Percentiles rank a stretch among this genome's conserved stretches.
Evolutionary conservation across 495 filamentous ascomycete genomes (phyloP).

Genomic region (Trichoderma reesei): DNA sequence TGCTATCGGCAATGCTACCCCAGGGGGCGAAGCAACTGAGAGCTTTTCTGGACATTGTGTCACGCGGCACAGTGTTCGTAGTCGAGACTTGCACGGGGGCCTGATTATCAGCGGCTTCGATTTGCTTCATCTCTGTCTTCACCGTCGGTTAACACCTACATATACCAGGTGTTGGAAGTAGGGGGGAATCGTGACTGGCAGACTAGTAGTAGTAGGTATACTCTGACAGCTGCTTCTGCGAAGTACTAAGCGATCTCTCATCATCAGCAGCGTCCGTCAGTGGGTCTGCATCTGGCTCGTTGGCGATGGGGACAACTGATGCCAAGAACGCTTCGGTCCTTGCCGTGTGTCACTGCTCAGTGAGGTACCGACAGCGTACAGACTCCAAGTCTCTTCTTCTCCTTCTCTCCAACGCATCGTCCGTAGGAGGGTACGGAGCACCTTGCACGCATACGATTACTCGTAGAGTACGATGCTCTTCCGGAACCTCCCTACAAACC

Average conservation of each 20-base stretch:
- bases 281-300: slow-evolving; percentile 3
- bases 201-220: too few species aligned
- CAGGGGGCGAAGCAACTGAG: not conserved
- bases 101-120: not conserved
- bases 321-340: not conserved
- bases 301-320: not conserved
- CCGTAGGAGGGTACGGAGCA: too few species aligned
- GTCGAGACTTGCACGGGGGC: not conserved
- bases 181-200: too few species aligned
- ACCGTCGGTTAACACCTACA: not conserved
- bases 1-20: not conserved
- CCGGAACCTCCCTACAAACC: not conserved
- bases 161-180: too few species aligned
- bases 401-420: too few species aligned
- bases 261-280: not conserved
- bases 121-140: not conserved
- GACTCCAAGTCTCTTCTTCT: too few species aligned
- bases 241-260: not conserved
- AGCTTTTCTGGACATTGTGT: not conserved
- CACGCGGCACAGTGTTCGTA: not conserved
- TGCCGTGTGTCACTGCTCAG: not conserved
- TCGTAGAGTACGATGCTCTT: not conserved
- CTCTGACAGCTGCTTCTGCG: too few species aligned
- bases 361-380: too few species aligned
- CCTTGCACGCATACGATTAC: too few species aligned